Conservation (phyloP, 2,329 filamentous ascomycete genomes). For the Trichoderma koningiopsis region DNA sequence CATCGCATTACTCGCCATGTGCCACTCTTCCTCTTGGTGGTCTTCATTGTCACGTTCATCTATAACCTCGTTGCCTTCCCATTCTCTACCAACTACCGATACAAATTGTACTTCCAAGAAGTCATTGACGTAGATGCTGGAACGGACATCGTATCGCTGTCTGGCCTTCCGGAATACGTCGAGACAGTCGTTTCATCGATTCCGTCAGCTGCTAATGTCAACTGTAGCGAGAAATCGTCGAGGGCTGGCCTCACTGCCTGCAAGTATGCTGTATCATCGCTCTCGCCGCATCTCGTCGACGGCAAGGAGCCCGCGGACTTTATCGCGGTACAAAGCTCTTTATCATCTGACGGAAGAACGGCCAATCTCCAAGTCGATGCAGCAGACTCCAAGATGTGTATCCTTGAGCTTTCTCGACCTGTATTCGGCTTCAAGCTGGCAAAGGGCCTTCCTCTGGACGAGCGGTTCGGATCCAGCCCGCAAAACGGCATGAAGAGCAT, state of each 20-base stretch:
- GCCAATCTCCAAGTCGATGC: slow-evolving; percentile 70
- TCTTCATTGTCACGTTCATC: slow-evolving; percentile 74
- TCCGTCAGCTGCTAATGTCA: slow-evolving; percentile 66
- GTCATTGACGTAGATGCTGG: slow-evolving; percentile 74
- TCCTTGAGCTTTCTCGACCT: slow-evolving; percentile 69
- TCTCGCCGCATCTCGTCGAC: slow-evolving; percentile 62
- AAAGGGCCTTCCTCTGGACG: slow-evolving; percentile 60
- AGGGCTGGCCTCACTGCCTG: slow-evolving; percentile 60
- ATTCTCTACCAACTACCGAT: slow-evolving; percentile 75
- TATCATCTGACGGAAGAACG: slow-evolving; percentile 43
- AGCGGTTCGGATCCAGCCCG: slow-evolving; percentile 65
- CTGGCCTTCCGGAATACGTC: slow-evolving; percentile 69
- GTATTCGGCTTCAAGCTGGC: slow-evolving; percentile 66
- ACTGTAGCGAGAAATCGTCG: slow-evolving; percentile 51
- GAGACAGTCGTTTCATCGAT: slow-evolving; percentile 66
- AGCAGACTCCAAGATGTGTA: slow-evolving; percentile 76
- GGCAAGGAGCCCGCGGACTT: slow-evolving; percentile 55
- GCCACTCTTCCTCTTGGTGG: slow-evolving; percentile 71
- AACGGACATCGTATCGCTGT: slow-evolving; percentile 68
- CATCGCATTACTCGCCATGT: slow-evolving; percentile 85
- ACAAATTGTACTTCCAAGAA: slow-evolving; percentile 89
- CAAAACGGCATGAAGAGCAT: slow-evolving; percentile 67
- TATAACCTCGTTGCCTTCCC: slow-evolving; percentile 90
- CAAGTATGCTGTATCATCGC: slow-evolving; percentile 63
- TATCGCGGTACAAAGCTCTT: slow-evolving; percentile 58